Conservation (phyloP, 148 eudicot genomes). For the Camellia lanceoleosa region DNA sequence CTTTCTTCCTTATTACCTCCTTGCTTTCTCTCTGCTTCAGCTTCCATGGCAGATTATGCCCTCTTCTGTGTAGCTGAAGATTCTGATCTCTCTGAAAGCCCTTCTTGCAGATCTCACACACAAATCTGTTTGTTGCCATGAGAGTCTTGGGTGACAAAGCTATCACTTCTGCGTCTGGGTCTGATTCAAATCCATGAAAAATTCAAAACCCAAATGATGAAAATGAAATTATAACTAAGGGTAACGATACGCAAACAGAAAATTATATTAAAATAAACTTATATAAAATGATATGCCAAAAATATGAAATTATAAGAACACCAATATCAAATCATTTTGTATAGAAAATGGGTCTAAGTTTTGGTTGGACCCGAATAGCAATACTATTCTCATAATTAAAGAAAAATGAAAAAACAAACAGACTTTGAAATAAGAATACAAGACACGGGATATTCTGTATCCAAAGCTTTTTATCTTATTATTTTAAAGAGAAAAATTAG, state of each 20-base stretch:
- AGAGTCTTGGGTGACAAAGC: conserved; percentile 80
- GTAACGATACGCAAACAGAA: neutral
- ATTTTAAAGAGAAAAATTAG: no score
- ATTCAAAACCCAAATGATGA: neutral
- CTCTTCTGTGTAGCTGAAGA: conserved; percentile 86
- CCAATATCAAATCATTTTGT: no score
- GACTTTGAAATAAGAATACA: no score
- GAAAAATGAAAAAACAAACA: no score
- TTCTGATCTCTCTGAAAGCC: conserved; percentile 96
- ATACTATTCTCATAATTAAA: no score
- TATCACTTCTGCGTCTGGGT: conserved; percentile 87
- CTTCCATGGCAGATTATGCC: conserved; percentile 97
- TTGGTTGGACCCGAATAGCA: no score
- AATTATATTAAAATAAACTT: no score
- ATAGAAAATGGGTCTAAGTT: no score
- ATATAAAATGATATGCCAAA: no score
- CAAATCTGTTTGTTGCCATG: conserved; percentile 73
- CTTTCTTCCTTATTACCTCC: conserved; percentile 67
- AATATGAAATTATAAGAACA: no score
- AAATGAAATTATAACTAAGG: neutral
- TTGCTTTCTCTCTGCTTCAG: conserved; percentile 72
- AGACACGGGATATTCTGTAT: no score
- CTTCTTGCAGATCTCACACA: conserved; percentile 88
- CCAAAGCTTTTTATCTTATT: no score
- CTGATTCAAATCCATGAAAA: conserved; percentile 16